Evolutionary conservation across 139 green algal species (phyloP), one percentile per base, ranked within the genome.

Genomic region (Asterochloris sp.): DNA sequence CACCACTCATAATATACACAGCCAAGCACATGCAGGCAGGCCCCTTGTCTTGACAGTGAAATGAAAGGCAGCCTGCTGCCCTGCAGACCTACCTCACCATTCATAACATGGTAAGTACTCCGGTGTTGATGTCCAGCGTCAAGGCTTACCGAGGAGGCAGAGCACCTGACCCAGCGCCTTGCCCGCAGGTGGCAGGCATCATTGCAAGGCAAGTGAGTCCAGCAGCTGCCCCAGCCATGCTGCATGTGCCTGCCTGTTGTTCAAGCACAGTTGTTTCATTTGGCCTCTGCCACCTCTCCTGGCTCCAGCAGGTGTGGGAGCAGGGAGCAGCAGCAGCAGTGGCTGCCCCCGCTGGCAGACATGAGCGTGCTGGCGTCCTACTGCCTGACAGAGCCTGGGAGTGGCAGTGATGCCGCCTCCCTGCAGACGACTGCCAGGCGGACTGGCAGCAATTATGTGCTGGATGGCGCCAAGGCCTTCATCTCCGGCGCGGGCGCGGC

Each of bases 31-130:
- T 54, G 38, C 38, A 54, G 38, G 38, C 38, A 54, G 38, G 38
- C 38, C 38, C 38, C 38, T 54, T 54, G 2, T 54, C 38, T 10
- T 54, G 38, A 6, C 38, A 54, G 38, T 54, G 38, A 54, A 6
- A 54, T 54, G 38, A 54, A 54, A 54, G 38, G 38, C 38, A 54
- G 38, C 38, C 38, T 54, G 38, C 38, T 54, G 38, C 38, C 38
- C 38, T 54, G 38, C 38, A 54, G 38, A 6, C 94, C 16, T 97
- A 95, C 87, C 89, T 97, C 0, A 93, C 90, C 24, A 97, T 97
- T 28, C 94, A 97, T 86, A 97, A 97, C 92, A 97, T 97, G 94
- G 89, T 92, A 19, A 79, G 80, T 9, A 81, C n/a, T 54, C 38
- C 38, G 2, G 23, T 26, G 66, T 9, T 73, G 19, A 21, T 73